Conservation (phyloP, 257 asterid genomes). For the Dorcoceras hygrometricum region DNA sequence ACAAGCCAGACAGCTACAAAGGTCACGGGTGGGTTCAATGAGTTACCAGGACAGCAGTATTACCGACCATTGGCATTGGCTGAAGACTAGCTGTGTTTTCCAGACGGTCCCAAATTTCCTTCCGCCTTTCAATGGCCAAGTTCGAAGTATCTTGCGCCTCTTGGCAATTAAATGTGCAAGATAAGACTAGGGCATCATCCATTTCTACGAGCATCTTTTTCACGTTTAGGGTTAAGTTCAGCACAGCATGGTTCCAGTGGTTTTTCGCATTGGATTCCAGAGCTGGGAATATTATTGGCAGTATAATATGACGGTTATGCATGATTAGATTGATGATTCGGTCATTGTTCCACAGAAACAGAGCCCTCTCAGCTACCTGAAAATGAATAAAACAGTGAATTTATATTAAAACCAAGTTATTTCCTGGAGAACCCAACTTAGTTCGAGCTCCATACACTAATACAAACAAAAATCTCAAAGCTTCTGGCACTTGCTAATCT, state of each 20-base stretch:
- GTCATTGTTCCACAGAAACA: slow-evolving; percentile 39
- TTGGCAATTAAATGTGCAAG: slow-evolving; percentile 31
- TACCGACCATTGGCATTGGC: slow-evolving; percentile 48
- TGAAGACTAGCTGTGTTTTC: slow-evolving; percentile 33
- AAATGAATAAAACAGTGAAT: not conserved
- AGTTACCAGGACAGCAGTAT: slow-evolving; percentile 53
- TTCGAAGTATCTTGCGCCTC: slow-evolving; percentile 30
- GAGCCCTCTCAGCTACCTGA: slow-evolving; percentile 51
- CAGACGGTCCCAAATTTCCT: slow-evolving; percentile 40
- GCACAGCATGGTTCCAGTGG: slow-evolving; percentile 45
- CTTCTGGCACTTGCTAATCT: not conserved
- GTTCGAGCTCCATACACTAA: not conserved
- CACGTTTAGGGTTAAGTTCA: slow-evolving; percentile 37
- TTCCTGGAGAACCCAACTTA: not conserved
- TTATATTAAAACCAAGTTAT: not conserved
- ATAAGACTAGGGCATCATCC: slow-evolving; percentile 34
- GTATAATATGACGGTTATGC: slow-evolving; percentile 38
- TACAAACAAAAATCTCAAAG: not conserved
- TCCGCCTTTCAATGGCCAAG: slow-evolving; percentile 30
- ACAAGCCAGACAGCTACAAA: not conserved
- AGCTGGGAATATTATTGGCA: slow-evolving; percentile 45
- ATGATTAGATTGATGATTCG: slow-evolving; percentile 36
- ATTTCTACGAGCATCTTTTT: slow-evolving; percentile 37
- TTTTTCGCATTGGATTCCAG: slow-evolving; percentile 34
- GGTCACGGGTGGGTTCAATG: not conserved